Evolutionary conservation across 2,329 filamentous ascomycete genomes (phyloP).

Genomic region (Rhexocercosporidium sp.): DNA sequence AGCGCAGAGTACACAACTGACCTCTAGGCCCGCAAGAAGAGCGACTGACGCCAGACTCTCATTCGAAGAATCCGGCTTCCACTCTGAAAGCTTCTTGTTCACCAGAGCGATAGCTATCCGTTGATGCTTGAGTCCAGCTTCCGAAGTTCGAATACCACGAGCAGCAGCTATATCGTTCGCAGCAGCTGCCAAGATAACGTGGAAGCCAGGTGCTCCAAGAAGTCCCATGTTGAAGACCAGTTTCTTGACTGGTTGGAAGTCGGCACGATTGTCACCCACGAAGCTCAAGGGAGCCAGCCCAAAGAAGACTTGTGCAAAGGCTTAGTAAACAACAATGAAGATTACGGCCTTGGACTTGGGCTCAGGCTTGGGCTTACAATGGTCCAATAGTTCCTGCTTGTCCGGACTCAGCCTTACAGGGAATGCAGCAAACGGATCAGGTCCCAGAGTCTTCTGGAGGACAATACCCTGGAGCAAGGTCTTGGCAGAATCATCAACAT

Average conservation of each 20-base stretch:
- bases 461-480: background rate
- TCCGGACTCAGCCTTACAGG: conserved; percentile 14
- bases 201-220: conserved; percentile 15
- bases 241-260: conserved; percentile 21
- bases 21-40: conserved; percentile 22
- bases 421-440: conserved; percentile 17
- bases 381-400: conserved; percentile 14
- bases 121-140: conserved; percentile 15
- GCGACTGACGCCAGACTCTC: conserved; percentile 16
- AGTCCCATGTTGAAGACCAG: conserved; percentile 21
- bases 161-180: conserved; percentile 20
- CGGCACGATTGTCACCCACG: conserved; percentile 10
- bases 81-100: conserved; percentile 14
- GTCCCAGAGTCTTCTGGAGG: conserved; percentile 1
- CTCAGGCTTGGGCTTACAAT: conserved; percentile 15
- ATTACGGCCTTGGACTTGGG: background rate
- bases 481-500: background rate
- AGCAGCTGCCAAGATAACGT: conserved; percentile 15
- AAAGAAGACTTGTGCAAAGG: conserved; percentile 20
- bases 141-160: conserved; percentile 11
- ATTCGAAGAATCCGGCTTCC: conserved; percentile 9
- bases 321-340: background rate
- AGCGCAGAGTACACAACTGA: background rate
- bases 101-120: conserved; percentile 19
- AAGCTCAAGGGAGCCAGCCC: conserved; percentile 13